A percentile compares a stretch with the other conserved stretches of the same genome.
phyloP scores from a whole-genome alignment of 345 rosid species.

The Murraya koenigii region DNA sequence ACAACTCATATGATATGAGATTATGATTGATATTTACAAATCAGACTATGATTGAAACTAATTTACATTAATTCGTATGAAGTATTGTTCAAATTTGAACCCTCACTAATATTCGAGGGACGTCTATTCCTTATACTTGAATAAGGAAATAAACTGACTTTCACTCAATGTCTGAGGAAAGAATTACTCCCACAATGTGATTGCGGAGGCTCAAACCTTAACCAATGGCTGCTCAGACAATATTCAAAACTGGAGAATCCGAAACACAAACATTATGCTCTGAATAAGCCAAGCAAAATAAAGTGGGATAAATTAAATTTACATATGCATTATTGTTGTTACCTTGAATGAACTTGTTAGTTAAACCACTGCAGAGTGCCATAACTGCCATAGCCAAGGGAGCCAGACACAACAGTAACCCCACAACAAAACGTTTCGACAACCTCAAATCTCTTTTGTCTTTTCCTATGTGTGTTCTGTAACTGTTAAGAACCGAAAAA shows the following conservation, averaged over 20 bases:
- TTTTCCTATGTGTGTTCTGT: constrained; percentile 9
- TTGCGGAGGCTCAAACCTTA: too few species aligned
- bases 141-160: too few species aligned
- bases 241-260: not conserved
- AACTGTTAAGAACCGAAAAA: not conserved
- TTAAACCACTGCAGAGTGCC: not conserved
- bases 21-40: too few species aligned
- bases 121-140: too few species aligned
- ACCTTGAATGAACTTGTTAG: not conserved
- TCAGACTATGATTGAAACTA: too few species aligned
- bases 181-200: too few species aligned
- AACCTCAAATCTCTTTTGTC: constrained; percentile 26
- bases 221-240: too few species aligned
- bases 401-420: not conserved
- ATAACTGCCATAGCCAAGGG: not conserved
- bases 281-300: not conserved
- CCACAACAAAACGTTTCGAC: not conserved
- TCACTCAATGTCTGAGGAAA: too few species aligned
- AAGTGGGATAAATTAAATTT: not conserved
- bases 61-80: too few species aligned
- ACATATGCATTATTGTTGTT: not conserved
- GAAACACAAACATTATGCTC: not conserved
- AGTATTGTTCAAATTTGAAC: too few species aligned
- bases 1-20: too few species aligned
- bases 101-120: too few species aligned